Percentiles rank a stretch among this genome's conserved stretches.
Conservation (phyloP, 2,329 filamentous ascomycete genomes). For the Aspergillus arachidicola region DNA sequence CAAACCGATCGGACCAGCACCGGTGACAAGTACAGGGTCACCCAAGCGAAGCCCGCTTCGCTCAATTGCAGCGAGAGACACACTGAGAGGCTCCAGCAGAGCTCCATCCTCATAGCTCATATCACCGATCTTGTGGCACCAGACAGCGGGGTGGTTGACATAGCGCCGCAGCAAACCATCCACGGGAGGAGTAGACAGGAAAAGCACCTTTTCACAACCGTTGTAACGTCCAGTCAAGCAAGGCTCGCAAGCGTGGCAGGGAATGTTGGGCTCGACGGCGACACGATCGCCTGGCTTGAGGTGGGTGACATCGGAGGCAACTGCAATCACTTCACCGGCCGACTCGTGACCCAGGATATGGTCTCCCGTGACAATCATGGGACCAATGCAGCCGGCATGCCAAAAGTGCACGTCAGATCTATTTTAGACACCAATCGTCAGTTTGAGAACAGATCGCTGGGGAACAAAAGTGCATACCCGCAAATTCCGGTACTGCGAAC, state of each 20-base stretch:
- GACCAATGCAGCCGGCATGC: slow-evolving; percentile 92
- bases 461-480: slow-evolving; percentile 60
- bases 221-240: slow-evolving; percentile 94
- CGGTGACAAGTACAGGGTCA: slow-evolving; percentile 85
- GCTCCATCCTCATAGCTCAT: slow-evolving; percentile 93
- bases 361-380: slow-evolving; percentile 86
- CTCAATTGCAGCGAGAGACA: slow-evolving; percentile 86
- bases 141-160: slow-evolving; percentile 89
- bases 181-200: slow-evolving; percentile 88
- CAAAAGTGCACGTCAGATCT: slow-evolving; percentile 97
- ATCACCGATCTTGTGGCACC: slow-evolving; percentile 94
- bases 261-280: slow-evolving; percentile 90
- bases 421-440: slow-evolving; percentile 15
- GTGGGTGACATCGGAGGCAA: slow-evolving; percentile 69
- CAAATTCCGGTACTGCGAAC: slow-evolving; percentile 96
- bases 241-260: slow-evolving; percentile 86
- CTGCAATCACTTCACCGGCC: slow-evolving; percentile 74
- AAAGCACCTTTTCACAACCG: slow-evolving; percentile 82
- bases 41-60: slow-evolving; percentile 78
- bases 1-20: slow-evolving; percentile 90
- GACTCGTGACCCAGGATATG: slow-evolving; percentile 96
- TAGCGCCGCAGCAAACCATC: slow-evolving; percentile 86
- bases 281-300: slow-evolving; percentile 87
- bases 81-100: slow-evolving; percentile 85
- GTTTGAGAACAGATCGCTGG: background rate